Base-by-base conservation (phyloP, 805 yeast genomes). In the Teunomyces panamensis region DNA sequence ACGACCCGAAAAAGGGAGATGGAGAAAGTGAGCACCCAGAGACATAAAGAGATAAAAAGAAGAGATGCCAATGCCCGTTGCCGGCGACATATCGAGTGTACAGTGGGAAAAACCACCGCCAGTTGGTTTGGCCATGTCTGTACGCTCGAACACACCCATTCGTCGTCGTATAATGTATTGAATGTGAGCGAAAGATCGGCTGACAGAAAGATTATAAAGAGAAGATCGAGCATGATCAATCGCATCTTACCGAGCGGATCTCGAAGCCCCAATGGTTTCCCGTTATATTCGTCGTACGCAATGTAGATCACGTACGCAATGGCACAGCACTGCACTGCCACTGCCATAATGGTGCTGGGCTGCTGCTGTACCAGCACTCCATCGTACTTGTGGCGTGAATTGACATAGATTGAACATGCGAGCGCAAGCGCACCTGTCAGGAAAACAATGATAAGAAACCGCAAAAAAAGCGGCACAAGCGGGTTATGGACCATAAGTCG, bases 271-370 rank as follows among this genome's bases (percentile, higher is more conserved):
- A 94, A 65, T 0, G 98, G 99, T 61, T 89, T 86, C 10, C 97
- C 95, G 20, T 84, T 79, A 65, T 89, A 92, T 65, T 94, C 99
- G 65, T 94, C 98, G 58, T 82, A 83, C 2, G 96, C 83, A 63
- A 92, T 88, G 65, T 88, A 90, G 3, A 84, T 67, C 47, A 90
- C 76, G 62, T 94, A 94, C 0, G 81, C 77, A 24, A 89, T 67
- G 2, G 96, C 96, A 51, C 83, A 73, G 27, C 89, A 72, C 59
- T 90, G 92, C 3, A 92, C 96, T 45, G 83, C 83, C 2, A 94
- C 78, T 3, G 97, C 94, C 96, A 94, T 89, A 39, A 91, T 83
- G 0, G 98, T 88, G 56, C 96, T 85, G 13, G 99, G 86, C 59
- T 87, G 90, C 60, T 87, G 96, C 6, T 77, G 71, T 6, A 88